These are phyloP conservation scores for Lactarius hatsudake DNA, from an alignment of 768 basidiomycete species.

Conservation along the genomic window DNA sequence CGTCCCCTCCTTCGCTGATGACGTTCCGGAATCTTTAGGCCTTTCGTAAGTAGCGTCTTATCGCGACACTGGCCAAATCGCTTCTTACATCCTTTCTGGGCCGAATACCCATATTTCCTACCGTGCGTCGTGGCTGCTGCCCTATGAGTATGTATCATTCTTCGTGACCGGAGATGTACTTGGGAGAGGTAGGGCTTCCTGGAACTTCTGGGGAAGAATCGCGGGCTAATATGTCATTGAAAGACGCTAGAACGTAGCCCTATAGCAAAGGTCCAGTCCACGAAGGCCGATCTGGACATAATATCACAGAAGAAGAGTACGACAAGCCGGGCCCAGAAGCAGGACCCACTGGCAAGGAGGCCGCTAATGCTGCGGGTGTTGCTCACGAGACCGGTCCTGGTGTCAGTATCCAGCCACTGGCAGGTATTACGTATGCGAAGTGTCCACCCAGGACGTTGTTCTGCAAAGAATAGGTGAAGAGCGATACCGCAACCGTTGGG, in stretches of 20 bases:
- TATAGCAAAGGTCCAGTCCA: background rate
- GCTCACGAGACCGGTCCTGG: no score
- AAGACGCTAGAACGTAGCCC: constrained; percentile 6
- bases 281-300: background rate
- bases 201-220: background rate
- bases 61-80: no score
- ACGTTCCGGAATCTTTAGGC: no score
- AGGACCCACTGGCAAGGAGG: background rate
- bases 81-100: no score
- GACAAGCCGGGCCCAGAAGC: background rate
- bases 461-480: constrained; percentile 53
- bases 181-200: constrained; percentile 16
- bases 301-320: background rate
- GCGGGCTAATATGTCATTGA: background rate
- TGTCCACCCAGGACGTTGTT: constrained; percentile 45
- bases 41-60: no score
- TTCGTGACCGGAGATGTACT: constrained; percentile 11
- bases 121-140: no score
- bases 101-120: no score
- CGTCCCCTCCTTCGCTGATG: no score
- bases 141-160: background rate
- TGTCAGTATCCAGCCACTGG: no score
- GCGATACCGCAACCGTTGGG: constrained; percentile 30
- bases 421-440: constrained; percentile 33
- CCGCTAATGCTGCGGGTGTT: no score